These are phyloP conservation scores for Fusarium tricinctum DNA, from an alignment of 2,329 filamentous ascomycete species.

Conservation along the genomic window DNA sequence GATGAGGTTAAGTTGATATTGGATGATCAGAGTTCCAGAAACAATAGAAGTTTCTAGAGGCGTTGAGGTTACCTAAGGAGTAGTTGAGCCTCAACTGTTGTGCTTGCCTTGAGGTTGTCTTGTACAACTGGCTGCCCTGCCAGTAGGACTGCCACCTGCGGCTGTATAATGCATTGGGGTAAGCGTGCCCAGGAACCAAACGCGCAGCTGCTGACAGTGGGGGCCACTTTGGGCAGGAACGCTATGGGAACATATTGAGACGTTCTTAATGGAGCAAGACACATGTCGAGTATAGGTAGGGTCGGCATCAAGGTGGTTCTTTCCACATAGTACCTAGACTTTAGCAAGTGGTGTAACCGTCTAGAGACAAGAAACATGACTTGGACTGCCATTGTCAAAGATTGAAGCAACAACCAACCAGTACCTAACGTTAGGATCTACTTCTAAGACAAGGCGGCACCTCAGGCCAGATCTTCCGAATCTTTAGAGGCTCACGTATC, in stretches of 20 bases:
- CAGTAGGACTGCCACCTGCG: no score
- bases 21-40: constrained; percentile 17
- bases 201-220: neutral
- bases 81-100: constrained; percentile 25
- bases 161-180: no score
- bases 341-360: neutral
- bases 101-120: neutral
- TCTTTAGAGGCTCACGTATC: no score
- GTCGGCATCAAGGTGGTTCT: no score
- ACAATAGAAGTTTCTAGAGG: constrained; percentile 11
- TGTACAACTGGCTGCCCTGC: no score
- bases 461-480: no score
- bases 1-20: neutral
- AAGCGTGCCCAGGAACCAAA: constrained; percentile 6
- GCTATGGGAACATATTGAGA: no score
- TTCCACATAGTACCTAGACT: no score
- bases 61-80: neutral
- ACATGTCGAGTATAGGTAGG: neutral
- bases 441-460: no score
- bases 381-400: neutral
- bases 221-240: neutral
- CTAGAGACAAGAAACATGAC: neutral
- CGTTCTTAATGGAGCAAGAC: constrained; percentile 10
- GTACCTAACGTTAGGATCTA: no score
- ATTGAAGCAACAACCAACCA: neutral